Evolutionary conservation across 257 asterid species (phyloP).

Genomic region (Hygrophila difformis): DNA sequence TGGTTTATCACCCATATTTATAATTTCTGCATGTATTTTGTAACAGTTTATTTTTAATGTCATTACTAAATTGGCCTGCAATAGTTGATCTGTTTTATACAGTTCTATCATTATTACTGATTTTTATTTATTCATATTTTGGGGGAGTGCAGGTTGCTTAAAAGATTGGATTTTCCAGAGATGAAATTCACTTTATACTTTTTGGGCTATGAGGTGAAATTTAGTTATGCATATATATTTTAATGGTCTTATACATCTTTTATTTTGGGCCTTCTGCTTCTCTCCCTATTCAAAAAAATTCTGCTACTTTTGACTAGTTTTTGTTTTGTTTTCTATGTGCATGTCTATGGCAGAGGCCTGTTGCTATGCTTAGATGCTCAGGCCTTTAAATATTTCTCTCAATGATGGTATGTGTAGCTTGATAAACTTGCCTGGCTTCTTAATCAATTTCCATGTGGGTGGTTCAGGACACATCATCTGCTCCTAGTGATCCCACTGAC

Average conservation of each 20-base stretch:
- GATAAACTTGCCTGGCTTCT: slow-evolving; percentile 6
- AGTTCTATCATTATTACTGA: not conserved
- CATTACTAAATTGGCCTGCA: no score
- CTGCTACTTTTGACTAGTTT: no score
- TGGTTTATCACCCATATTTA: no score
- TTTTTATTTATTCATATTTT: slow-evolving; percentile 5
- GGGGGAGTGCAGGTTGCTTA: slow-evolving; percentile 54
- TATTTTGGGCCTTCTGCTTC: no score
- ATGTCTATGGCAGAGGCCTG: not conserved
- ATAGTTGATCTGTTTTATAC: no score
- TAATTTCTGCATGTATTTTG: no score
- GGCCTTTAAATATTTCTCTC: not conserved
- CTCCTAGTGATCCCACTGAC: slow-evolving; percentile 61
- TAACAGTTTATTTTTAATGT: no score
- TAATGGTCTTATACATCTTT: not conserved
- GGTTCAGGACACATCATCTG: slow-evolving; percentile 61
- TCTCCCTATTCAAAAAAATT: no score
- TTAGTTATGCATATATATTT: not conserved
- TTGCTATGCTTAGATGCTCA: not conserved
- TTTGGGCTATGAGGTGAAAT: slow-evolving; percentile 74
- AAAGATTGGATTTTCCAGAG: slow-evolving; percentile 80
- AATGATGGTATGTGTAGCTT: not conserved
- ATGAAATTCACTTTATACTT: slow-evolving; percentile 73
- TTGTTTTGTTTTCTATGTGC: no score
- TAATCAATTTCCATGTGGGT: slow-evolving; percentile 7